Percentiles rank a stretch among this genome's conserved stretches.
Conservation (phyloP, 139 green algal species). For the Raphidocelis subcapitata region DNA sequence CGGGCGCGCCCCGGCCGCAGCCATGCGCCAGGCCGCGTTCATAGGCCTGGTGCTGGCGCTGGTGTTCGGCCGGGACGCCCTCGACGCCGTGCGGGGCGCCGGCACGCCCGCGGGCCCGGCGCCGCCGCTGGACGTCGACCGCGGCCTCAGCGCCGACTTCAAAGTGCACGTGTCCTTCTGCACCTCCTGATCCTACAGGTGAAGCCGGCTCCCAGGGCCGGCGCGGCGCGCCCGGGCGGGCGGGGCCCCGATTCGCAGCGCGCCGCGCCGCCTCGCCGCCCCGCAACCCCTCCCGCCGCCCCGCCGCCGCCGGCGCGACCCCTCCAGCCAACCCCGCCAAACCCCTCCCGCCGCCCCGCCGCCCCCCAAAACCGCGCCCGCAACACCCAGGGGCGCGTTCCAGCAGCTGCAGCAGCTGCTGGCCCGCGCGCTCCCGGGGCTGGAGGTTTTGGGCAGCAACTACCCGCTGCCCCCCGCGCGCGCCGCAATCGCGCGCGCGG, state of each 20-base stretch:
- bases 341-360: background rate
- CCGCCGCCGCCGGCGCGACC: background rate
- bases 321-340: background rate
- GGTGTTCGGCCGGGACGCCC: too few relatives aligned
- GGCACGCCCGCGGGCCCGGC: too few relatives aligned
- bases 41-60: too few relatives aligned
- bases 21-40: too few relatives aligned
- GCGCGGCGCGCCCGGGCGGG: too few relatives aligned
- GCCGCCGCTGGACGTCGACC: too few relatives aligned
- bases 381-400: constrained; percentile 66
- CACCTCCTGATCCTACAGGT: constrained; percentile 67
- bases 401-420: constrained; percentile 62
- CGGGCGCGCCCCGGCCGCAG: too few relatives aligned
- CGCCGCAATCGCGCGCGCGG: constrained; percentile 23
- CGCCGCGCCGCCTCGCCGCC: background rate
- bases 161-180: too few relatives aligned
- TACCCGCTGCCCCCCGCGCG: constrained; percentile 47
- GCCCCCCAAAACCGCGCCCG: constrained; percentile 1
- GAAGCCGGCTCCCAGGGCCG: too few relatives aligned
- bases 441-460: constrained; percentile 48
- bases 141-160: too few relatives aligned
- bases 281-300: background rate
- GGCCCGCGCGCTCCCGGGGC: constrained; percentile 42
- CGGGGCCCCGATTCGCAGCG: background rate
- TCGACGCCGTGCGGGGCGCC: too few relatives aligned